A percentile compares a stretch with the other conserved stretches of the same genome.
Conservation (phyloP, 139 green algal genomes). For the Zygnema circumcarinatum region DNA sequence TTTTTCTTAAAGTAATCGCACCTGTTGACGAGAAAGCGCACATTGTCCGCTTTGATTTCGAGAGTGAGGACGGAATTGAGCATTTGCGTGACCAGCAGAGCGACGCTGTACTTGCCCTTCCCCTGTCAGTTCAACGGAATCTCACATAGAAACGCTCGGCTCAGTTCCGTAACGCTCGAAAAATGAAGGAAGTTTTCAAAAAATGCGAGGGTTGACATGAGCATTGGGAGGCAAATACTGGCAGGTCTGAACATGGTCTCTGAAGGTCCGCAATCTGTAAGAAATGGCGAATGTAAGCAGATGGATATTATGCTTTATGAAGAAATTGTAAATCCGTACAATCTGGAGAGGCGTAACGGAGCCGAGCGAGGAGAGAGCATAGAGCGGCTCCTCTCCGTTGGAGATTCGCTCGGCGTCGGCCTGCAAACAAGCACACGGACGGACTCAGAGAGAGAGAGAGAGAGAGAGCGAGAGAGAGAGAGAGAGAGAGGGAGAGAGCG, state of each 20-base stretch:
- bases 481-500: neutral
- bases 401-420: too few species aligned
- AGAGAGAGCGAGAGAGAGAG: neutral
- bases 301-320: too few species aligned
- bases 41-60: conserved; percentile 49
- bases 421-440: too few species aligned
- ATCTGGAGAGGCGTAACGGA: too few species aligned
- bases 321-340: too few species aligned
- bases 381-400: too few species aligned
- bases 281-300: neutral
- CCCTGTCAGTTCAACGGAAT: conserved; percentile 4
- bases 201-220: neutral
- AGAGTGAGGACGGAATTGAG: conserved; percentile 50
- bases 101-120: conserved; percentile 8
- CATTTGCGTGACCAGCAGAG: conserved; percentile 23
- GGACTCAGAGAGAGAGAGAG: neutral
- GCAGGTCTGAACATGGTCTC: neutral
- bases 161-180: neutral
- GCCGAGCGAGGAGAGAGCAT: too few species aligned
- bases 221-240: neutral
- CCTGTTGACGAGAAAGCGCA: conserved; percentile 32
- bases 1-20: neutral
- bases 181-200: neutral
- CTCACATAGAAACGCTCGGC: neutral
- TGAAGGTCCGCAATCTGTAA: neutral